Evolutionary conservation across 768 basidiomycete species (phyloP), one percentile per base, ranked within the genome.

Genomic region (Mycena crocata): DNA sequence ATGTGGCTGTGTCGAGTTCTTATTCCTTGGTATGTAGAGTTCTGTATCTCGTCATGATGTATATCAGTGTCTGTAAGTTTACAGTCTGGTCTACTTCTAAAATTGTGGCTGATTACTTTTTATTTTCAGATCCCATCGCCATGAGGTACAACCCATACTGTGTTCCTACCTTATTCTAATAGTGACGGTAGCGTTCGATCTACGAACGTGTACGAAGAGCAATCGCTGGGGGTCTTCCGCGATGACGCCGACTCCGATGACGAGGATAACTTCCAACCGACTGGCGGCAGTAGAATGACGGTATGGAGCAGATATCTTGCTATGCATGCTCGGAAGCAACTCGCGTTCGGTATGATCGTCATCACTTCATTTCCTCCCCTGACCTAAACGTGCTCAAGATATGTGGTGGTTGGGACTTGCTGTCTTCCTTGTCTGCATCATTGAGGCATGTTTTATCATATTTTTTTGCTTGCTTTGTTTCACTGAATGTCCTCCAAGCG

Each of bases 381-480:
- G 28, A 9, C 19, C 51, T 51, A 10, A 57, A 5, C 14, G 48
- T 26, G 24, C 37, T 32, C 52, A 68, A 95, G 96, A 98, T 78
- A 95, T 98, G 87, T 98, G 96, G 97, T 98, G 95, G 95, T 78
- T 99, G 24, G 92, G 83, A 0, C 77, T 94, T 15, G 95, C 94
- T 0, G 78, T 98, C 15, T 95, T 96, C 79, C 77, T 98, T 2
- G 83, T 98, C 42, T 98, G 96, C 75, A 97, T 98, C 69, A 90
- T 98, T 67, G 98, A 98, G 86, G 94, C 93, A 66, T 64, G 85
- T 69, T 21, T 30, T 8, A 40, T 26, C 12, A 46, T 19, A 61
- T 23, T 10, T 26, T 26, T 21, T 15, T 52, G 57, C 14, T 42
- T 30, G 49, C 42, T 17, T 54, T 40, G 28, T 32, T 52, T 32